Evolutionary conservation across 2,329 filamentous ascomycete genomes (phyloP), one percentile per base, ranked within the genome.

Genomic region (Ascochyta fabae): DNA sequence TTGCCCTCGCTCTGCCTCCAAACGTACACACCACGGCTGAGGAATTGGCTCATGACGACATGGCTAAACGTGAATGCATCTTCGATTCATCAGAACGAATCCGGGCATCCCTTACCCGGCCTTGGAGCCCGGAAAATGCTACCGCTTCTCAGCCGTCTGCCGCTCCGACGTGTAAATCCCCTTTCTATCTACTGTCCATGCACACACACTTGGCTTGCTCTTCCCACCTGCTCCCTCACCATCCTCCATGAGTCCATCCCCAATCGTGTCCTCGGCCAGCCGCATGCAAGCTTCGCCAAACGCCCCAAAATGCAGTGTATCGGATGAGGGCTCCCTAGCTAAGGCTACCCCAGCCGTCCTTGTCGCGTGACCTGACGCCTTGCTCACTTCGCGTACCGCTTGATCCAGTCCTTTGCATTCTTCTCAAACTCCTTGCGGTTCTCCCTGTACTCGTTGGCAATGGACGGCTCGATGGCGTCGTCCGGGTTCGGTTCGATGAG

Each of bases 381-480:
- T 44, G 35, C 45, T 62, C 58, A 77, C 63, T 69, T 83, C 10
- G 92, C 92, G 75, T 92, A 92, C 65, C 86, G 85, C 67, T 83
- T 82, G 41, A 91, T 88, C 81, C 91, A 92, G n/a, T 83, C 80
- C 75, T 83, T 84, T 7, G 88, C 93, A 46, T 84, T 88, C 81
- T 89, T 89, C 53, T 93, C 87, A 71, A 90, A 97, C 62, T 82
- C 84, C 45, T 80, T 77, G 39, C 84, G 80, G 67, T 93, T 85
- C 60, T 82, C 84, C 73, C 86, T 86, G 77, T 85, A 96, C 80
- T 96, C 88, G 58, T 96, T 90, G 22, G 92, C 93, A 72, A 96
- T 96, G 61, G 88, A 83, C 3, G 87, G 81, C 83, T 97, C 93
- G 62, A 97, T 89, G 26, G 93, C 90, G 77, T 96, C 93, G 68